Evolutionary conservation across 371 early-diverging fungal species (phyloP).

Genomic region (Saksenaea vasiformis): DNA sequence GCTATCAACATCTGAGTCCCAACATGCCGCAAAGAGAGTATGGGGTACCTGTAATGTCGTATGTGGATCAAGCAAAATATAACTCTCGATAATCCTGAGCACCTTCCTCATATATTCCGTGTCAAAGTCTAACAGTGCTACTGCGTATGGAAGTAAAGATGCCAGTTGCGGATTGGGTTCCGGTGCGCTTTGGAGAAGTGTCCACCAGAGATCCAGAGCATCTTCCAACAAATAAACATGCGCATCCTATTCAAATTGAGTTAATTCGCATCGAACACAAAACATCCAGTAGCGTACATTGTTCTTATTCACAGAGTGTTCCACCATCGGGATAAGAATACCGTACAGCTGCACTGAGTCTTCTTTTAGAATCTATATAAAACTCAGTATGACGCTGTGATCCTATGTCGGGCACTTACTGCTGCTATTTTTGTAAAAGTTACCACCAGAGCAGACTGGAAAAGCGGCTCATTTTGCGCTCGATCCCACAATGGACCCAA

Average conservation of each 20-base stretch:
- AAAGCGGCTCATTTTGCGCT: constrained; percentile 73
- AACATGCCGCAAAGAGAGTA: constrained; percentile 1
- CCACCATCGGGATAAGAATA: constrained; percentile 75
- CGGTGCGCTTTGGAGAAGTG: constrained; percentile 69
- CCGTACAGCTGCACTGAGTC: constrained; percentile 73
- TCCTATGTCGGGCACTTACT: constrained; percentile 33
- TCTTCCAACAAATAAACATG: constrained; percentile 88
- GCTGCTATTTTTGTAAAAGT: constrained; percentile 76
- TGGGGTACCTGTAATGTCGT: constrained; percentile 44
- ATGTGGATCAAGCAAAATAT: constrained; percentile 68
- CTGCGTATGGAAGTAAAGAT: constrained; percentile 63
- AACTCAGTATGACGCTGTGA: neutral
- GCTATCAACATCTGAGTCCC: constrained; percentile 18
- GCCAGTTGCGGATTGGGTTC: constrained; percentile 53
- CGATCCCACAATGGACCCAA: constrained; percentile 84
- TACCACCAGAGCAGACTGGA: constrained; percentile 77
- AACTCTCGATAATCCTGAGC: constrained; percentile 80
- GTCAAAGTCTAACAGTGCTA: constrained; percentile 71
- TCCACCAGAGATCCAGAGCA: constrained; percentile 85
- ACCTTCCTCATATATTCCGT: constrained; percentile 75
- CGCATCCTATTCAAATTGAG: constrained; percentile 55
- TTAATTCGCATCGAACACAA: neutral
- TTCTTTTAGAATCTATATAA: constrained; percentile 63
- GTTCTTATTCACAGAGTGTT: constrained; percentile 66
- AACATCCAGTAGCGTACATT: constrained; percentile 28